These are phyloP conservation scores for Cyclotella kingstonii DNA, from an alignment of 108 stramenopile genomes.

Conservation along the genomic window DNA sequence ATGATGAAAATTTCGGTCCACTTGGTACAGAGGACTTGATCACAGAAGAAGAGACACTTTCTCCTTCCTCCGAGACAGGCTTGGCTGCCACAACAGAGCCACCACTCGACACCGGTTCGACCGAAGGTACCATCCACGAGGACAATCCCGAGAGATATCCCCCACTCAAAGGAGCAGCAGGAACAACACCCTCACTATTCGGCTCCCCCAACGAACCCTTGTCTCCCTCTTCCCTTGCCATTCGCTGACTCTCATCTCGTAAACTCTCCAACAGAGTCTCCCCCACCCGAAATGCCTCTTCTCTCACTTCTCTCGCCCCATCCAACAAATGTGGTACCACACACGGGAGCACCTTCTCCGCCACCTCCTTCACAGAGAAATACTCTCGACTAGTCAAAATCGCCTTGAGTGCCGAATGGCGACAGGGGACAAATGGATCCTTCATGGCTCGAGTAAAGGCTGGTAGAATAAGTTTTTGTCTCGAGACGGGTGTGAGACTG, in stretches of 20 bases:
- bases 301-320: conserved; percentile 62
- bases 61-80: neutral
- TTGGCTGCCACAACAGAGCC: conserved; percentile 5
- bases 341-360: conserved; percentile 63
- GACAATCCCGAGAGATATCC: conserved; percentile 67
- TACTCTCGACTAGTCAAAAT: conserved; percentile 48
- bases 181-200: conserved; percentile 16
- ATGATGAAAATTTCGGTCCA: conserved; percentile 48
- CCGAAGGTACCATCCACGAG: conserved; percentile 66
- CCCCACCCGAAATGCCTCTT: conserved; percentile 70
- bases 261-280: conserved; percentile 58
- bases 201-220: conserved; percentile 4
- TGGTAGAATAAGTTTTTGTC: conserved; percentile 78
- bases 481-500: conserved; percentile 54
- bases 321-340: conserved; percentile 70
- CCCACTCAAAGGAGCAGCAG: conserved; percentile 40
- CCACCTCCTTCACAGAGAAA: conserved; percentile 61
- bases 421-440: conserved; percentile 80
- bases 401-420: conserved; percentile 65
- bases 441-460: conserved; percentile 75
- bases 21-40: conserved; percentile 12
- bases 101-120: conserved; percentile 15
- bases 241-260: conserved; percentile 57
- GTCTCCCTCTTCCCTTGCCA: conserved; percentile 45
- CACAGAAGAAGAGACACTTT: neutral